Evolutionary conservation across 1,284 basidiomycete genomes (phyloP).

Genomic region (Ganoderma sinense): DNA sequence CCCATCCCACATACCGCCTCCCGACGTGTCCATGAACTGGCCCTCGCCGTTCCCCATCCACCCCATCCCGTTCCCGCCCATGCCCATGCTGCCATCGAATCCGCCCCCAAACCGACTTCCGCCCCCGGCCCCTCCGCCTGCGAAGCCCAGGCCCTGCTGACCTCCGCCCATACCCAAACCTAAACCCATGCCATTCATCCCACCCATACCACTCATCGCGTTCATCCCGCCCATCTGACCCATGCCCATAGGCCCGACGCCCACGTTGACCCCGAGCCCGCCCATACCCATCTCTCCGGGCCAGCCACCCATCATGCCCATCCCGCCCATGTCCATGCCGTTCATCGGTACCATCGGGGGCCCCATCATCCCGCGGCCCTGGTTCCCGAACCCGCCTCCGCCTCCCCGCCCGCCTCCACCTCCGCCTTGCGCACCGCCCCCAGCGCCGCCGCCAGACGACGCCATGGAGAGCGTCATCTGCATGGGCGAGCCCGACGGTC

Average conservation of each 20-base stretch:
- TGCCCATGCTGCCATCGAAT: slow-evolving; percentile 37
- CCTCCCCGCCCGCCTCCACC: slow-evolving; percentile 13
- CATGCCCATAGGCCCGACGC: slow-evolving; percentile 30
- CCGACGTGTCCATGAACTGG: slow-evolving; percentile 32
- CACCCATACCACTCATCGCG: slow-evolving; percentile 29
- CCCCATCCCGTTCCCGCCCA: slow-evolving; percentile 40
- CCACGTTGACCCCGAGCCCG: slow-evolving; percentile 35
- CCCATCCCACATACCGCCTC: slow-evolving; percentile 35
- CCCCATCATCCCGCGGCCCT: slow-evolving; percentile 53
- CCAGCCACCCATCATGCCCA: slow-evolving; percentile 37
- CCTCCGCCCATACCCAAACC: slow-evolving; percentile 31
- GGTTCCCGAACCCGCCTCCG: slow-evolving; percentile 32
- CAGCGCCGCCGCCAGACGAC: slow-evolving; percentile 14
- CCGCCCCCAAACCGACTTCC: slow-evolving; percentile 25
- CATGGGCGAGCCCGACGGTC: slow-evolving; percentile 25
- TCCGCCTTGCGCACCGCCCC: slow-evolving; percentile 11
- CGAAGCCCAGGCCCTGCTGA: slow-evolving; percentile 31
- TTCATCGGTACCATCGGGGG: slow-evolving; percentile 50
- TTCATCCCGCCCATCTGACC: slow-evolving; percentile 34
- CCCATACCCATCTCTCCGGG: slow-evolving; percentile 34
- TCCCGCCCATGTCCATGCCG: slow-evolving; percentile 35
- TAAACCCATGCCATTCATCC: slow-evolving; percentile 33
- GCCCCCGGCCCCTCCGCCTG: slow-evolving; percentile 30
- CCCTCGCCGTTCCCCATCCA: slow-evolving; percentile 38
- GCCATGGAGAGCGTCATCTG: slow-evolving; percentile 34